phyloP scores from a whole-genome alignment of 306 rosid genomes.

The Prunus salicina region DNA sequence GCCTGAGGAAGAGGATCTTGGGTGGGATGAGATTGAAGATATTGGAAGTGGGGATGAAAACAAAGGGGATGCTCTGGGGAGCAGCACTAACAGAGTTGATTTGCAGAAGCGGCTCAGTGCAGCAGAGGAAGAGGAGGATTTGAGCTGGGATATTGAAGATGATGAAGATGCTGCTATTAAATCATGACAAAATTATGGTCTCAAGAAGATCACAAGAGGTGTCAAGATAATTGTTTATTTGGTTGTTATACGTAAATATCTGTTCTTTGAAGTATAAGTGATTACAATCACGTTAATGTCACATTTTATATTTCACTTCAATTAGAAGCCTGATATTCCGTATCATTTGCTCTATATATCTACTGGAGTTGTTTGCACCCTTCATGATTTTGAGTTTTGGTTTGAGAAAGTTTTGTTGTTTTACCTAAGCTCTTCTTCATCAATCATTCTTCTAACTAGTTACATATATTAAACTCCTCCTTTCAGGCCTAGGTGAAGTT shows the following conservation, averaged over 20 bases:
- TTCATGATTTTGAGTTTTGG: background rate
- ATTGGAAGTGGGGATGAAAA: slow-evolving; percentile 57
- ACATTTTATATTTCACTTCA: background rate
- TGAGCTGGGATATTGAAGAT: slow-evolving; percentile 88
- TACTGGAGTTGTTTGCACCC: background rate
- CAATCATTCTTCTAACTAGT: background rate
- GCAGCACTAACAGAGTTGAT: slow-evolving; percentile 38
- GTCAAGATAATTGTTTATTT: slow-evolving; percentile 13
- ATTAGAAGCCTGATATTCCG: background rate
- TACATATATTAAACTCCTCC: background rate
- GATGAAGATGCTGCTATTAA: slow-evolving; percentile 46
- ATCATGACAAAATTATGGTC: slow-evolving; percentile 39
- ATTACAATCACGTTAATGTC: slow-evolving; percentile 6
- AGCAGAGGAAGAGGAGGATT: slow-evolving; percentile 74
- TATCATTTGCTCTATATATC: background rate
- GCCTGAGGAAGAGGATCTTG: slow-evolving; percentile 77
- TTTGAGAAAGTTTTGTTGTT: background rate
- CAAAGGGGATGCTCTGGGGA: slow-evolving; percentile 40
- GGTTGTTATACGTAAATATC: background rate
- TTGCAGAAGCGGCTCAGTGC: slow-evolving; percentile 50
- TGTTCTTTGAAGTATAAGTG: slow-evolving; percentile 1
- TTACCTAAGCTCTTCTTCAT: background rate
- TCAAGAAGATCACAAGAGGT: slow-evolving; percentile 5
- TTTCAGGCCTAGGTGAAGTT: background rate
- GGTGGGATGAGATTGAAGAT: slow-evolving; percentile 94